Conservation (phyloP, 805 yeast species). For the Candida oleophila region DNA sequence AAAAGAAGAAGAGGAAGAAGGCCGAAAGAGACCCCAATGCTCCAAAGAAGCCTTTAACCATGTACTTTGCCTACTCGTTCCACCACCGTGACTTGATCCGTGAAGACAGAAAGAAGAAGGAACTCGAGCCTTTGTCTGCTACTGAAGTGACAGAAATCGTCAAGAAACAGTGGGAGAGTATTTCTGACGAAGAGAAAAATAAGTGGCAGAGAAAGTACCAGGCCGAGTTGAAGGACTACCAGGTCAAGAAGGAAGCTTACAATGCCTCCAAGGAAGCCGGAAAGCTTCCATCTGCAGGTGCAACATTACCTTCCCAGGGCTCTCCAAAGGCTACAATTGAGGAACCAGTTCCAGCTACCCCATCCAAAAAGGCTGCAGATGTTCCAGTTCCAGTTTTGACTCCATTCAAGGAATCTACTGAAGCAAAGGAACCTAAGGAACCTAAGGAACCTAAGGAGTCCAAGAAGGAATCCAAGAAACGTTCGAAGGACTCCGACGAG, state of each 20-base stretch:
- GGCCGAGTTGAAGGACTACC: constrained; percentile 39
- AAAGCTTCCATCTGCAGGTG: constrained; percentile 9
- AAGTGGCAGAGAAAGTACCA: constrained; percentile 64
- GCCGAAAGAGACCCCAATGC: constrained; percentile 79
- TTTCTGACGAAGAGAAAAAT: constrained; percentile 67
- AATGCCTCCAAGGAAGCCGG: constrained; percentile 22
- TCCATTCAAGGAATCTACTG: constrained; percentile 1
- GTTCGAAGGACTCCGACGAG: constrained; percentile 6
- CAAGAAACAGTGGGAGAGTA: constrained; percentile 73
- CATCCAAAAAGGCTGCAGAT: constrained; percentile 13
- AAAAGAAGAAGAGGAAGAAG: constrained; percentile 52
- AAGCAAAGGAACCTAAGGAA: constrained; percentile 6
- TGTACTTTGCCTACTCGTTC: constrained; percentile 75
- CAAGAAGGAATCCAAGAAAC: constrained; percentile 18
- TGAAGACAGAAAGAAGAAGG: constrained; percentile 58
- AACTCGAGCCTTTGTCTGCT: constrained; percentile 64
- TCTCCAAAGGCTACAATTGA: constrained; percentile 29
- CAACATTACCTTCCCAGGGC: constrained; percentile 13
- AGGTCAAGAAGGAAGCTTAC: constrained; percentile 34
- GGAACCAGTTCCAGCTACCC: constrained; percentile 8
- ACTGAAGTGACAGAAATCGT: constrained; percentile 78
- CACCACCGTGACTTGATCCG: constrained; percentile 69
- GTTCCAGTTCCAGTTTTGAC: constrained; percentile 4
- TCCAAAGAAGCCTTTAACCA: constrained; percentile 92
- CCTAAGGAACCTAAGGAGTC: constrained; percentile 52